Percentiles rank a stretch among this genome's conserved stretches.
Evolutionary conservation across 2,329 filamentous ascomycete genomes (phyloP).

Genomic region (Plectosphaerella cucumerina): DNA sequence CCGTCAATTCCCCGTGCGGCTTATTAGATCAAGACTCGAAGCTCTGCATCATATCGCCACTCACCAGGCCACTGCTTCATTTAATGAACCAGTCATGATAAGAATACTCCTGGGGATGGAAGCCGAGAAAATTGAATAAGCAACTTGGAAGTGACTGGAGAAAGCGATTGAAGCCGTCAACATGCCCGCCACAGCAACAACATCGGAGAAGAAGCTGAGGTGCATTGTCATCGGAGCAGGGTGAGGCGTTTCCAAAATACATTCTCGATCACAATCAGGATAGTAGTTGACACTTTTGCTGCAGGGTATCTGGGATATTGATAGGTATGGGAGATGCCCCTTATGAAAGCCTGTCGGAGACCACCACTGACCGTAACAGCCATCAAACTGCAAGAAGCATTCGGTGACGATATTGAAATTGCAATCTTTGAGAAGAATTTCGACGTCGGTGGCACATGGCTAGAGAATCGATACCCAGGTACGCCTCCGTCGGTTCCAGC

Average conservation of each 20-base stretch:
- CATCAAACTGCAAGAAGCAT: conserved; percentile 26
- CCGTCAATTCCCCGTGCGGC: too few relatives aligned
- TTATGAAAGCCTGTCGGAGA: too few relatives aligned
- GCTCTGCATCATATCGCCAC: too few relatives aligned
- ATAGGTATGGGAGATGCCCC: not conserved
- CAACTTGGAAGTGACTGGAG: not conserved
- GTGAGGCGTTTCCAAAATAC: not conserved
- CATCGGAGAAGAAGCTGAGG: not conserved
- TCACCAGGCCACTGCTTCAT: too few relatives aligned
- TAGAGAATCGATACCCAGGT: conserved; percentile 53
- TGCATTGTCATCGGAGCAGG: not conserved
- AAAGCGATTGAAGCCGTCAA: not conserved
- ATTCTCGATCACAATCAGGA: not conserved
- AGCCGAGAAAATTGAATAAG: not conserved
- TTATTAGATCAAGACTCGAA: too few relatives aligned
- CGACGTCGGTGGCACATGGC: conserved; percentile 54
- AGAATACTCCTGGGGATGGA: not conserved
- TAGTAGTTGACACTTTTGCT: not conserved
- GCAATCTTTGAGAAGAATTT: conserved; percentile 44
- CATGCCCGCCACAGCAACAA: not conserved
- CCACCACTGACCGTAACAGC: conserved; percentile 19
- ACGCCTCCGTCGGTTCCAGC: not conserved
- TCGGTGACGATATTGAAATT: conserved; percentile 41
- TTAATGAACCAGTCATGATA: not conserved
- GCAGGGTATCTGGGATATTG: not conserved